Evolutionary conservation across 768 basidiomycete genomes (phyloP).

Genomic region (Leccinum pellstonianum): DNA sequence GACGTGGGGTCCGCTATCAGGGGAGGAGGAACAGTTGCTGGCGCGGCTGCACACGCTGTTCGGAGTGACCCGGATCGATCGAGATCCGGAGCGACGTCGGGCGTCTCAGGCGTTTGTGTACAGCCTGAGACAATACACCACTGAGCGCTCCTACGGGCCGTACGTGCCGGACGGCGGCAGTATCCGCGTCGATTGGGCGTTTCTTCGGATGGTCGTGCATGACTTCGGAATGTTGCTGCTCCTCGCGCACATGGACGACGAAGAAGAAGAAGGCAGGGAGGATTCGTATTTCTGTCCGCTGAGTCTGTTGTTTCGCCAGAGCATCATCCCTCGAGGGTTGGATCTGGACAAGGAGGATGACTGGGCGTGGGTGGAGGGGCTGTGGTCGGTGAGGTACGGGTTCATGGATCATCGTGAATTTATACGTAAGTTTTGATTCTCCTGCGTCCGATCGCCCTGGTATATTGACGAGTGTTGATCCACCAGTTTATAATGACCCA

Average conservation of each 20-base stretch:
- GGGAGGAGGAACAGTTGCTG: constrained; percentile 44
- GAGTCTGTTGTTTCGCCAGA: constrained; percentile 55
- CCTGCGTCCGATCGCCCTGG: not conserved
- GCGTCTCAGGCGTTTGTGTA: constrained; percentile 59
- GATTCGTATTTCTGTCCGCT: constrained; percentile 38
- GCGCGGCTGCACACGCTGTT: constrained; percentile 55
- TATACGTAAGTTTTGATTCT: constrained; percentile 44
- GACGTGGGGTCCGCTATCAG: constrained; percentile 23
- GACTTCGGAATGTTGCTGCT: constrained; percentile 51
- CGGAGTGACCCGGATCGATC: constrained; percentile 52
- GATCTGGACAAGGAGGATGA: constrained; percentile 33
- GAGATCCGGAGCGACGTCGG: constrained; percentile 31
- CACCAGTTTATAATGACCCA: constrained; percentile 49
- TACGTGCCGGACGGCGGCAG: constrained; percentile 42
- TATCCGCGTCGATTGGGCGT: constrained; percentile 56
- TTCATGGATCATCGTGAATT: constrained; percentile 70
- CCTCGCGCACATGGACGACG: constrained; percentile 36
- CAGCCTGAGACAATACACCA: constrained; percentile 54
- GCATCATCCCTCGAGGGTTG: constrained; percentile 40
- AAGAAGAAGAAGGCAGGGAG: constrained; percentile 29
- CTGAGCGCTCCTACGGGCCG: constrained; percentile 55
- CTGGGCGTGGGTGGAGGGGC: constrained; percentile 47
- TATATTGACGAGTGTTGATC: constrained; percentile 4
- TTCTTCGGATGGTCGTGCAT: constrained; percentile 55
- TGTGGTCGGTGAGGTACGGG: constrained; percentile 63